Evolutionary conservation across 805 yeast species (phyloP).

Genomic region (Dipodascus geniculatus): DNA sequence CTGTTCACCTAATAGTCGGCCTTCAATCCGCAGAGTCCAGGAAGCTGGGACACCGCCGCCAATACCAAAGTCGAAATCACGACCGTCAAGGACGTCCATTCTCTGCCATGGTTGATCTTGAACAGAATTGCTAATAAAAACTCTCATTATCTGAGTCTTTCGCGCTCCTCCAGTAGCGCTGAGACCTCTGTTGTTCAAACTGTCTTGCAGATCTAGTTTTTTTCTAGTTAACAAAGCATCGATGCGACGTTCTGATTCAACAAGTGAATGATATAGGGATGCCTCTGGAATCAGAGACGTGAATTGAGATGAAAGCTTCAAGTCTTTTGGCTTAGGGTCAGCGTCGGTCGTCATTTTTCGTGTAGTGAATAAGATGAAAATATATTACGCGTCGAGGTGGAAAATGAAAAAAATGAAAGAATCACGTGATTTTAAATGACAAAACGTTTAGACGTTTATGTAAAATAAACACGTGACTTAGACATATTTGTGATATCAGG

Average conservation of each 20-base stretch:
- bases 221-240: slow-evolving; percentile 78
- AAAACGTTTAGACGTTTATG: too few relatives aligned
- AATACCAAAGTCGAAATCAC: slow-evolving; percentile 23
- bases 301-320: slow-evolving; percentile 37
- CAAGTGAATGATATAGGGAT: slow-evolving; percentile 54
- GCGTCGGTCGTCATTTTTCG: not conserved
- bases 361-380: not conserved
- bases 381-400: not conserved
- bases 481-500: too few relatives aligned
- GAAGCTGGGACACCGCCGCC: slow-evolving; percentile 30
- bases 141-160: slow-evolving; percentile 51
- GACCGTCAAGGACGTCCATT: slow-evolving; percentile 26
- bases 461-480: too few relatives aligned
- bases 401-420: not conserved
- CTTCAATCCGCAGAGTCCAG: slow-evolving; percentile 88
- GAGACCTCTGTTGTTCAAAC: slow-evolving; percentile 19
- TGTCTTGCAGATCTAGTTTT: slow-evolving; percentile 74
- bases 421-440: not conserved
- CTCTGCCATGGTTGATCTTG: slow-evolving; percentile 86
- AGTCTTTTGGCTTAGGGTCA: slow-evolving; percentile 36
- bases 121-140: slow-evolving; percentile 70
- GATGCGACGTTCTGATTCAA: slow-evolving; percentile 69
- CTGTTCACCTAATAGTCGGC: slow-evolving; percentile 51
- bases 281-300: slow-evolving; percentile 51
- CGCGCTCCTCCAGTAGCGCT: slow-evolving; percentile 31